These are phyloP conservation scores for Eimeria falciformis DNA, from an alignment of 169 alveolate species.

Conservation along the genomic window DNA sequence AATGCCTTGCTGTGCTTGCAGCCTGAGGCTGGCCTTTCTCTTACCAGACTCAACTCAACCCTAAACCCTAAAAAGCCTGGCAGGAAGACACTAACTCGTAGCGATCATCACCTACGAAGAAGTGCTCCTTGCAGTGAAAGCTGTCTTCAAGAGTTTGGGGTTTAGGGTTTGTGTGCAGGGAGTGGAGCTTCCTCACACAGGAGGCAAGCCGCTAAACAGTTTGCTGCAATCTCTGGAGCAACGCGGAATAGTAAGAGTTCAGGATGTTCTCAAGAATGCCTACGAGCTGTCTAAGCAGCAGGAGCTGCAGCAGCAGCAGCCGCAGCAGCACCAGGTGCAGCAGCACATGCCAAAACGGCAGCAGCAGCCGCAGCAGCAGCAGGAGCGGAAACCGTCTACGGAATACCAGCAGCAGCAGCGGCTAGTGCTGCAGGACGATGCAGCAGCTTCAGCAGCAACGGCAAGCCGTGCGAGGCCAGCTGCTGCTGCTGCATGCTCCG, in stretches of 20 bases:
- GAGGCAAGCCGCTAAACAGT: neutral
- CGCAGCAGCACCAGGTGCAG: neutral
- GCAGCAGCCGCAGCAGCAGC: constrained; percentile 23
- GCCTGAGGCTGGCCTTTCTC: too few species aligned
- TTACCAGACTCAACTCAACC: too few species aligned
- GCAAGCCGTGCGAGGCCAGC: neutral
- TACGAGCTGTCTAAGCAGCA: neutral
- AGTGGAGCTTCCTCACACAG: neutral
- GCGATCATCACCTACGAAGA: too few species aligned
- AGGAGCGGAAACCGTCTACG: neutral
- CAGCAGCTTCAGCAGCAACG: neutral
- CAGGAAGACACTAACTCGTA: too few species aligned
- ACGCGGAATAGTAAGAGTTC: neutral
- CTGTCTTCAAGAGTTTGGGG: too few species aligned
- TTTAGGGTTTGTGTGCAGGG: neutral
- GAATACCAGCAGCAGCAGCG: neutral
- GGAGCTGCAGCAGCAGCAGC: constrained; percentile 26
- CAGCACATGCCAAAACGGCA: neutral
- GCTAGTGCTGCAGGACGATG: neutral
- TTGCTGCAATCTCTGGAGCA: constrained; percentile 18
- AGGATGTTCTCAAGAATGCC: neutral
- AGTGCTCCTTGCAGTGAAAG: too few species aligned
- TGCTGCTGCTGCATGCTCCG: neutral
- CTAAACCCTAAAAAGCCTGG: too few species aligned
- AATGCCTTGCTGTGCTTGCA: too few species aligned